A percentile compares a stretch with the other conserved stretches of the same genome.
These are phyloP conservation scores for Paramecium pentaurelia DNA, from an alignment of 73 alveolate species.

Conservation along the genomic window DNA sequence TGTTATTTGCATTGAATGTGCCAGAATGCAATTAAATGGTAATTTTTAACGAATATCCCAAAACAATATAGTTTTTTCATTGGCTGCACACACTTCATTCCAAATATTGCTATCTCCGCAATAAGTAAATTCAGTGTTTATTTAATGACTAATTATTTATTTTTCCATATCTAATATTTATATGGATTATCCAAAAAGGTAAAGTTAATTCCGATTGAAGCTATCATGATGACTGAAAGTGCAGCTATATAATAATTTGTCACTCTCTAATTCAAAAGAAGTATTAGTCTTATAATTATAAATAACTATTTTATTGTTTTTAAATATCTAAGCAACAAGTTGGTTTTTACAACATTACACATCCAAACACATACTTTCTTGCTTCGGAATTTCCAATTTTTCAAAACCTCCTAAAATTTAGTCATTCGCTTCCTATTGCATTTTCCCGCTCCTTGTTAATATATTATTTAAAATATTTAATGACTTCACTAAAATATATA, in stretches of 20 bases:
- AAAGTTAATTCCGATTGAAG: not conserved
- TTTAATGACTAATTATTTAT: not conserved
- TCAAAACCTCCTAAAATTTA: not conserved
- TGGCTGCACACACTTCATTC: constrained; percentile 31
- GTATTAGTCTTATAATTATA: not conserved
- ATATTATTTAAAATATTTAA: not conserved
- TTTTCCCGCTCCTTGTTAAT: not conserved
- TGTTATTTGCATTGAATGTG: constrained; percentile 21
- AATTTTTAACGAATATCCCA: constrained; percentile 1
- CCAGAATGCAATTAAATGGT: constrained; percentile 30
- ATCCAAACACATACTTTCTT: not conserved
- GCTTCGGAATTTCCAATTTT: not conserved
- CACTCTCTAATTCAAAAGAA: not conserved
- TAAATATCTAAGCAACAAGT: not conserved
- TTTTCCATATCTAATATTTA: constrained; percentile 25
- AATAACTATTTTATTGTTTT: not conserved
- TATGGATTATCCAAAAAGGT: not conserved
- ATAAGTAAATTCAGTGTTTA: not conserved
- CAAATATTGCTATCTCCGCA: constrained; percentile 44
- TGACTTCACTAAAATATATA: not conserved
- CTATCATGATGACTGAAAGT: constrained; percentile 9
- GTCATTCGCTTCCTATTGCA: not conserved
- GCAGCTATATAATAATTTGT: not conserved
- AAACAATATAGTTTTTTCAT: constrained; percentile 4
- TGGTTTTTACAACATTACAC: not conserved